Conservation (phyloP, 2,329 filamentous ascomycete genomes). For the Tolypocladium endophyticum region DNA sequence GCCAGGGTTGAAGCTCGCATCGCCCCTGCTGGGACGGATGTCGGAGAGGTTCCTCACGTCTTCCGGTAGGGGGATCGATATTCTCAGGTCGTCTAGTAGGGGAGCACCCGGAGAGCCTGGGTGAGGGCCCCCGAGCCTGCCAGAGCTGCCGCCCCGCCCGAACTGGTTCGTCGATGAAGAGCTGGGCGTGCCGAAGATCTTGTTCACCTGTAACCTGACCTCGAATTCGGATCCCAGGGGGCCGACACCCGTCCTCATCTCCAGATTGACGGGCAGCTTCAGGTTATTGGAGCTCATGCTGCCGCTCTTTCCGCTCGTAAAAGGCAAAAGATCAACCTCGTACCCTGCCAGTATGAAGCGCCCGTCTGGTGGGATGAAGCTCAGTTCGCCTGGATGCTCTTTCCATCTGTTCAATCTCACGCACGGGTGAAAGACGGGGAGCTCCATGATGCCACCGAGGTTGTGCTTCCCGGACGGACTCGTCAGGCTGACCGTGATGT, state of each 20-base stretch:
- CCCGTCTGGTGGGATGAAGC: slow-evolving; percentile 90
- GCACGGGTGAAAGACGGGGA: slow-evolving; percentile 94
- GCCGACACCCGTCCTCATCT: slow-evolving; percentile 74
- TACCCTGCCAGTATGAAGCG: slow-evolving; percentile 90
- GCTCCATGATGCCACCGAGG: slow-evolving; percentile 63
- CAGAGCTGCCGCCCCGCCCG: slow-evolving; percentile 31
- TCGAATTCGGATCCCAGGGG: slow-evolving; percentile 75
- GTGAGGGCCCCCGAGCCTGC: slow-evolving; percentile 28
- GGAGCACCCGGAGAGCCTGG: slow-evolving; percentile 48
- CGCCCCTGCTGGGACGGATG: slow-evolving; percentile 68
- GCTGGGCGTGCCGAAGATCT: slow-evolving; percentile 41
- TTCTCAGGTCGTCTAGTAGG: slow-evolving; percentile 62
- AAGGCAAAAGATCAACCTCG: slow-evolving; percentile 80
- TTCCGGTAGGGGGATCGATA: slow-evolving; percentile 69
- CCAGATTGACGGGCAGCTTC: slow-evolving; percentile 71
- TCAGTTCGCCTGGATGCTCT: slow-evolving; percentile 81
- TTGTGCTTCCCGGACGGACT: slow-evolving; percentile 73
- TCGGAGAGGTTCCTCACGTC: slow-evolving; percentile 77
- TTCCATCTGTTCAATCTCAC: slow-evolving; percentile 86
- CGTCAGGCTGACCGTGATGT: slow-evolving; percentile 71
- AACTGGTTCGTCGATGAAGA: slow-evolving; percentile 24
- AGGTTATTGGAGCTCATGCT: slow-evolving; percentile 51
- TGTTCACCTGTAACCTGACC: slow-evolving; percentile 64
- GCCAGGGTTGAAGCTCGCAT: slow-evolving; percentile 69
- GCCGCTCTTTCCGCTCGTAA: slow-evolving; percentile 46